A percentile compares a stretch with the other conserved stretches of the same genome.
Evolutionary conservation across 2,329 filamentous ascomycete genomes (phyloP).

Genomic region (Lasiodiplodia theobromae): DNA sequence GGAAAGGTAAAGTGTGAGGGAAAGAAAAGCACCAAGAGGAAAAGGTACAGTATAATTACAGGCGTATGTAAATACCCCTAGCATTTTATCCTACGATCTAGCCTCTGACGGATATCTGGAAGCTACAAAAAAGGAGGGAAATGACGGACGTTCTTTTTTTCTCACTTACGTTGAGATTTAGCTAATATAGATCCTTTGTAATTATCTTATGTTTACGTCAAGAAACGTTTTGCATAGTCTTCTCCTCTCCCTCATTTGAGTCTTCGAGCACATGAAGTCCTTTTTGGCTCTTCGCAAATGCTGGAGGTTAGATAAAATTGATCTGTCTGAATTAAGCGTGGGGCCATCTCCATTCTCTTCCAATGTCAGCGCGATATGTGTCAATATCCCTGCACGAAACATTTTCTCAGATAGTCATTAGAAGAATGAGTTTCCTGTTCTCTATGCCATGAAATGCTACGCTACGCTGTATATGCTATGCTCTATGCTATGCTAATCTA

Average conservation of each 20-base stretch:
- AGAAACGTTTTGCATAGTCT: not conserved
- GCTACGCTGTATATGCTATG: not conserved
- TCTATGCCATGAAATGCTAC: not conserved
- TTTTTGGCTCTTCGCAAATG: not conserved
- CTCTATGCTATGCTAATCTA: not conserved
- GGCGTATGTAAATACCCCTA: constrained; percentile 13
- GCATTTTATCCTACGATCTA: not conserved
- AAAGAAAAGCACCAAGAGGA: not conserved
- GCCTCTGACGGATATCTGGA: not conserved
- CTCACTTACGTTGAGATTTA: not conserved
- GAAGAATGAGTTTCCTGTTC: not conserved
- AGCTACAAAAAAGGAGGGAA: not conserved
- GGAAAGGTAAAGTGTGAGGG: not conserved
- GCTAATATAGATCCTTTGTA: not conserved
- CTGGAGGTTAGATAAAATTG: not conserved
- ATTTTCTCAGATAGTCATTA: not conserved
- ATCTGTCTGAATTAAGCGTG: not conserved
- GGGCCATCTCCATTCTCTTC: not conserved
- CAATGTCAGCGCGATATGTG: not conserved
- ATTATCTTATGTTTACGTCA: not conserved
- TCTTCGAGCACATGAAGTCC: not conserved
- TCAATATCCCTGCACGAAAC: not conserved
- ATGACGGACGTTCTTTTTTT: not conserved
- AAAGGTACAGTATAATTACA: not conserved
- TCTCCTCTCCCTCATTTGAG: not conserved